phyloP scores from a whole-genome alignment of 495 filamentous ascomycete genomes.

The Aspergillus conjunctus region DNA sequence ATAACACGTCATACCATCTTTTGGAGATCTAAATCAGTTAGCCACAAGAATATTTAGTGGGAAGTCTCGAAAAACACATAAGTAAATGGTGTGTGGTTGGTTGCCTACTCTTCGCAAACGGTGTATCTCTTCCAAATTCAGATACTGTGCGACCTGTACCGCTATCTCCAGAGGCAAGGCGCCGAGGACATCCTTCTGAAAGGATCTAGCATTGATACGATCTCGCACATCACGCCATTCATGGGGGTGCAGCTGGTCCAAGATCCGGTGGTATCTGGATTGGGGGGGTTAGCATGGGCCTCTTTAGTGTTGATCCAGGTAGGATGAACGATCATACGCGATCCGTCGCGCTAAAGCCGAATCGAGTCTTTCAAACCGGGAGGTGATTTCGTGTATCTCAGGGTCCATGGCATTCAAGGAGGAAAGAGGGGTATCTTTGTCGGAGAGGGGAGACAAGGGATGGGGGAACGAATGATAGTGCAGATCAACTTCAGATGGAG shows the following conservation, averaged over 20 bases:
- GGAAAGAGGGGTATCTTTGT: background rate
- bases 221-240: conserved; percentile 40
- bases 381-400: conserved; percentile 19
- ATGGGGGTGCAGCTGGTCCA: conserved; percentile 31
- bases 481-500: background rate
- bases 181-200: conserved; percentile 40
- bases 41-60: background rate
- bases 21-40: conserved; percentile 32
- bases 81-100: background rate
- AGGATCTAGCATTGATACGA: conserved; percentile 22
- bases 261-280: conserved; percentile 31
- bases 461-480: background rate
- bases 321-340: conserved; percentile 5
- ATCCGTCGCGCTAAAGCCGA: conserved; percentile 14
- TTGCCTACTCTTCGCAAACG: conserved; percentile 32
- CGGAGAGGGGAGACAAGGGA: background rate
- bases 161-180: conserved; percentile 38
- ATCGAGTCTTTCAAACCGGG: conserved; percentile 16
- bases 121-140: conserved; percentile 32
- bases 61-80: background rate
- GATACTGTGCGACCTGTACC: conserved; percentile 25
- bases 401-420: conserved; percentile 15
- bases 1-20: conserved; percentile 35
- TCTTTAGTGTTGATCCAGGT: background rate
- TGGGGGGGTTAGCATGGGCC: background rate